These are phyloP conservation scores for Dactylonectria macrodidyma DNA, from an alignment of 2,329 filamentous ascomycete species.

Conservation along the genomic window DNA sequence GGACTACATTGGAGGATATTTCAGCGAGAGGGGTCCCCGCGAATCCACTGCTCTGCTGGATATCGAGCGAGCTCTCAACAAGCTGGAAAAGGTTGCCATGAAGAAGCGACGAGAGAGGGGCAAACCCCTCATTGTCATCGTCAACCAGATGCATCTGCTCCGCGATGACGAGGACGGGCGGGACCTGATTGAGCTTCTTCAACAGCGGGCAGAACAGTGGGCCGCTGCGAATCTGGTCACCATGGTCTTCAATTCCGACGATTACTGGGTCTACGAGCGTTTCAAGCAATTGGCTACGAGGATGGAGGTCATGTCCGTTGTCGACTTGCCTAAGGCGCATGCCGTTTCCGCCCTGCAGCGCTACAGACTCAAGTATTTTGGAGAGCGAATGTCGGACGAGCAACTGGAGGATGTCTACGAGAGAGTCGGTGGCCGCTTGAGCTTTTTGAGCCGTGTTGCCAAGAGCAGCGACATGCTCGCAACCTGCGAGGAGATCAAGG, in stretches of 20 bases:
- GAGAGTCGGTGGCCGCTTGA: constrained; percentile 87
- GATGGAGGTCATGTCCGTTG: constrained; percentile 92
- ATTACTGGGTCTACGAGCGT: constrained; percentile 98
- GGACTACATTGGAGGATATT: constrained; percentile 97
- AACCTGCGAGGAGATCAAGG: constrained; percentile 82
- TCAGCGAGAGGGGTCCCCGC: constrained; percentile 92
- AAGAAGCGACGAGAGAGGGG: constrained; percentile 73
- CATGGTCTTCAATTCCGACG: constrained; percentile 94
- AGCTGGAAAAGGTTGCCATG: constrained; percentile 95
- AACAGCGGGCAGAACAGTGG: constrained; percentile 97
- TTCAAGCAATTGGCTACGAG: constrained; percentile 93
- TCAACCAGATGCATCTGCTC: constrained; percentile 94
- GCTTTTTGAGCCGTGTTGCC: constrained; percentile 92
- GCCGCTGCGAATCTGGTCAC: constrained; percentile 92
- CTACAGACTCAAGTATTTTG: constrained; percentile 86
- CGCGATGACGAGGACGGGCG: constrained; percentile 94
- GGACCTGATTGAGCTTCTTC: constrained; percentile 92
- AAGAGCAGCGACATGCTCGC: constrained; percentile 85
- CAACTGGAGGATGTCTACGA: constrained; percentile 86
- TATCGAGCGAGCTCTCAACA: constrained; percentile 97
- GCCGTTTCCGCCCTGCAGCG: constrained; percentile 83
- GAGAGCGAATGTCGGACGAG: constrained; percentile 68
- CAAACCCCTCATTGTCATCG: constrained; percentile 88
- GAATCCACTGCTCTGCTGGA: constrained; percentile 94
- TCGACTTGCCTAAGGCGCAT: constrained; percentile 83